These are phyloP conservation scores for Sugiyamaella valdiviana DNA, from an alignment of 805 yeast genomes.

Conservation along the genomic window DNA sequence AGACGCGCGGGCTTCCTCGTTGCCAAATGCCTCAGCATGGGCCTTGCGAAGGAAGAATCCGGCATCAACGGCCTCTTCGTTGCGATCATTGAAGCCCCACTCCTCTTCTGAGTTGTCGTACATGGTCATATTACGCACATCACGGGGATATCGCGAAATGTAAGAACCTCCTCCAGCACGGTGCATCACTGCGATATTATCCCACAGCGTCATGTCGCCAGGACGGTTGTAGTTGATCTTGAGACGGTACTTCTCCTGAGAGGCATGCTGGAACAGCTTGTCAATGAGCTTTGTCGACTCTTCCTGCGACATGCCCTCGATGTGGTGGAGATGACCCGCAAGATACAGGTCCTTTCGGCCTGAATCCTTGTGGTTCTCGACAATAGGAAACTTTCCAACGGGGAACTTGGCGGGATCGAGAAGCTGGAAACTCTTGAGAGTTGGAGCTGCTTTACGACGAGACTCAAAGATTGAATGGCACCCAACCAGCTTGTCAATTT, in stretches of 20 bases:
- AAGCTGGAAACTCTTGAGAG: constrained; percentile 10
- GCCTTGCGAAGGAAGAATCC: constrained; percentile 5
- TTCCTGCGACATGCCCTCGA: constrained; percentile 9
- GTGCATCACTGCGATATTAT: constrained; percentile 8
- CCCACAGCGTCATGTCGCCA: constrained; percentile 9
- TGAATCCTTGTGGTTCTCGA: constrained; percentile 8
- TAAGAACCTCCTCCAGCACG: constrained; percentile 10
- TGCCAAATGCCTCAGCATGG: constrained; percentile 7
- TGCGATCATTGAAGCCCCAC: constrained; percentile 8
- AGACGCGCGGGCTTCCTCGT: constrained; percentile 2
- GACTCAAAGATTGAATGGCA: constrained; percentile 10
- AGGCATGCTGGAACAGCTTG: constrained; percentile 9
- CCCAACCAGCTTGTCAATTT: constrained; percentile 4
- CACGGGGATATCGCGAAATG: constrained; percentile 3
- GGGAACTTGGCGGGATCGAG: constrained; percentile 8
- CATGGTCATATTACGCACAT: constrained; percentile 10
- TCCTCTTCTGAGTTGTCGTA: constrained; percentile 9
- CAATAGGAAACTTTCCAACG: constrained; percentile 10
- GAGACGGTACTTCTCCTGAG: constrained; percentile 6
- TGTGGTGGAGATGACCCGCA: constrained; percentile 10
- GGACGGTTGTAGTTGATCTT: constrained; percentile 5
- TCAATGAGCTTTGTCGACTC: constrained; percentile 6
- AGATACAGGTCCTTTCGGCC: constrained; percentile 10
- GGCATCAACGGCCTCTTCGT: constrained; percentile 5
- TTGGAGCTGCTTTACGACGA: constrained; percentile 10